Evolutionary conservation across 371 early-diverging fungal species (phyloP), one percentile per base, ranked within the genome.

Genomic region (Gilbertella persicaria): DNA sequence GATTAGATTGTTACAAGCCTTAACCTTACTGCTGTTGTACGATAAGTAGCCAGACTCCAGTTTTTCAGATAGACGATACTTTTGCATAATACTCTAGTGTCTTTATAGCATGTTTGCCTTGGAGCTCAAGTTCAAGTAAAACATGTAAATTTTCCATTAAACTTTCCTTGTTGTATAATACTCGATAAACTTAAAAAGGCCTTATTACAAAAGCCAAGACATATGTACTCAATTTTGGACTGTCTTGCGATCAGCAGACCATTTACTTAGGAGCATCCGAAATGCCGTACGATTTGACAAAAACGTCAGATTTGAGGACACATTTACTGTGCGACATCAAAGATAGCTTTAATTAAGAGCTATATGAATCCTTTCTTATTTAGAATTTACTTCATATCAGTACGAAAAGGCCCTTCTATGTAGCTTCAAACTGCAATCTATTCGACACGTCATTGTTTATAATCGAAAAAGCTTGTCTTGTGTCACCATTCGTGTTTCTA

Each of bases 11-110:
- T n/a, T n/a, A n/a, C n/a, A n/a, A n/a, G n/a, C n/a, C n/a, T n/a
- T 42, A 25, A 24, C 35, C 46, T 49, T 62, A 62, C 63, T 12
- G 82, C 79, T 24, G 86, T 78, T 43, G 82, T 87, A 42, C 99
- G 82, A 73, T 87, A 98, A 8, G 96, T 95, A n/a, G 97, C 87
- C 29, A 98, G 64, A 13, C 96, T 95, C 96, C 96, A 97, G 75
- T 98, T 98, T 69, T 97, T 93, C 93, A 93, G 14, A 92, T 92
- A 41, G 87, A 85, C 75, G 96, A 96, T 48, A 90, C 88, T 60
- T 69, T 60, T 33, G 87, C 83, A 66, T 91, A 94, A 67, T 82
- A 90, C 61, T 93, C 92, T 14, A 97, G 68, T 10, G 83, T 65
- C 42, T 71, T 62, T 9, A 76, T 82, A 8, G 88, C 88, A 64